Base-by-base conservation (phyloP, 2,329 filamentous ascomycete species). In the Chaetomium globosum region DNA sequence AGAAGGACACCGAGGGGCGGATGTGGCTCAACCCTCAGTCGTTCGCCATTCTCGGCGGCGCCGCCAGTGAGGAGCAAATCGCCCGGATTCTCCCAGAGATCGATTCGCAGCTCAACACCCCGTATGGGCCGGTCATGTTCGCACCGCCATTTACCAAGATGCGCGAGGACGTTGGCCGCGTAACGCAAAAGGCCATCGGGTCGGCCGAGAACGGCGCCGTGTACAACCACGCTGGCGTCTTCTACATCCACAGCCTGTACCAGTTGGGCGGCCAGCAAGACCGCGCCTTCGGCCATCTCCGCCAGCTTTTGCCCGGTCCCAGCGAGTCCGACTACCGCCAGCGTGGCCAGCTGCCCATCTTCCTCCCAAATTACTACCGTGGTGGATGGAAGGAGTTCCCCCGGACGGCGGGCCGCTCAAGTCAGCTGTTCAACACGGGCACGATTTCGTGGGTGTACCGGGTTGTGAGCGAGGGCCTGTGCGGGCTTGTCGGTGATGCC, bases 21-120 rank as follows among this genome's bases (percentile, higher is more conserved):
- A 84, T 86, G 71, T 86, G 83, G 83, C 79, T 86, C 62, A 86
- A 86, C 70, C 83, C 83, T 0, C 83, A 86, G 68, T 77, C 83
- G 1, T 85, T 81, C 78, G 79, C 82, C 51, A 85, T 86, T 59
- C 80, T 86, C 28, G 77, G 82, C 64, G 83, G 83, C 19, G 83
- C 82, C 3, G 82, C 82, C 1, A 76, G 73, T 58, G 23, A 71
- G 0, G 75, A 78, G 1, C 78, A 83, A 69, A 77, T 79, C 13
- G 67, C 69, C 2, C 78, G 77, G 64, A 82, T 86, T 64, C 72
- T 86, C 5, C 73, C 76, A 0, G 77, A 83, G 58, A 76, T 86
- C 8, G 83, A 85, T 68, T 73, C 76, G 67, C 82, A 85, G 64
- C 78, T 85, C 39, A 75, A 71, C 58, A 85, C 83, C 0, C 83